Base-by-base conservation (phyloP, 352 stramenopile genomes). In the Phytophthora megakarya region DNA sequence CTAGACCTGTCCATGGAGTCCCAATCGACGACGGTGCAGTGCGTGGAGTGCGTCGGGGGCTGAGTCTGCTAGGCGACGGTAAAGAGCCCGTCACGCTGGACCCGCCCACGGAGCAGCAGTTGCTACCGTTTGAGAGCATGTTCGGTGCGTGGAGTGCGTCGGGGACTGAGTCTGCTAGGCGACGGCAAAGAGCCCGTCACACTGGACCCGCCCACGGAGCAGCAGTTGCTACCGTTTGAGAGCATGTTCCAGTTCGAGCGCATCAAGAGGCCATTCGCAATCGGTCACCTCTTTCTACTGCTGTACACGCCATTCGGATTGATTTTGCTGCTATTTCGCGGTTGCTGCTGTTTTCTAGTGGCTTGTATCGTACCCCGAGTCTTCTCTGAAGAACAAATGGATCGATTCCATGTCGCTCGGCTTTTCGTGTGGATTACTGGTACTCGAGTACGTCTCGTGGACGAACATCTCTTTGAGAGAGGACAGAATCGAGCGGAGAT, bases 161-260 rank as follows among this genome's bases (percentile, higher is more conserved):
- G 64, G 16, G 73, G 54, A 9, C 49, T 84, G 16, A 54, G 72
- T 42, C 32, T 75, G 49, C 56, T 84, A 12, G 65, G 68, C 12
- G 70, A 78, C 25, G 56, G 61, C 42, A 73, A 58, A 51, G 50
- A 23, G 26, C 45, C 57, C 23, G 53, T 58, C 32, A 50, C 57
- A 44, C 52, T 76, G 7, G 73, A 81, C 45, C 56, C 51, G 13
- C 52, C 61, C 18, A 72, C 70, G 0, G 62, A 81, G 56, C 59
- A 73, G 48, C 63, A 78, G 40, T 56, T 84, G 12, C 44, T 61
- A 5, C 75, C 75, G 10, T 81, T 84, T 44, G 57, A 63, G 60
- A 73, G 49, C 63, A 89, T 91, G 80, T 89, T 88, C 69, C 82
- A 89, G 64, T 83, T 89, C 50, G 69, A 87, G 57, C 80, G 80